These are phyloP conservation scores for Gracilaria domingensis DNA, from an alignment of 23 red algal genomes.

Conservation along the genomic window DNA sequence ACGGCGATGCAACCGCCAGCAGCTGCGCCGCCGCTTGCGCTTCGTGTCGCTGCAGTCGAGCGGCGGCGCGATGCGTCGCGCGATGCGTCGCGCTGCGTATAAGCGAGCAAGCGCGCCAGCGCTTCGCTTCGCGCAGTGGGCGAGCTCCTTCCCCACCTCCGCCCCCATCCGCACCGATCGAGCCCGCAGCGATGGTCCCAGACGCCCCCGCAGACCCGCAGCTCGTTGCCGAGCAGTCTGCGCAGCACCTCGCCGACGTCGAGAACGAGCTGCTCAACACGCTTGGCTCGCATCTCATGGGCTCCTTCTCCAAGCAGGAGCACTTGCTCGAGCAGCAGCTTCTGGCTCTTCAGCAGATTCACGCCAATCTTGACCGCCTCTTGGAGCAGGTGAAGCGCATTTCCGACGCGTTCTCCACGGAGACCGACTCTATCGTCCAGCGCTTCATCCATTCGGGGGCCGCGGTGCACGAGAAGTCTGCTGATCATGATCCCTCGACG, in stretches of 20 bases:
- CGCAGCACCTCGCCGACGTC: background rate
- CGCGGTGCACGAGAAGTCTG: background rate
- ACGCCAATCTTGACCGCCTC: background rate
- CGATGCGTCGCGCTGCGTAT: too few relatives aligned
- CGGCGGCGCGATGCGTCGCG: too few relatives aligned
- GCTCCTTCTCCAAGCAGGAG: background rate
- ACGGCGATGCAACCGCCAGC: background rate
- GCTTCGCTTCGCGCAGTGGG: background rate
- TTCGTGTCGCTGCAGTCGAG: background rate
- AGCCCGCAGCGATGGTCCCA: background rate
- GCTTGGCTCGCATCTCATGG: background rate
- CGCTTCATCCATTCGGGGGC: background rate
- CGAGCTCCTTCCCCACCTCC: background rate
- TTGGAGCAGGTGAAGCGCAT: background rate
- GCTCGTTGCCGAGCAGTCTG: background rate
- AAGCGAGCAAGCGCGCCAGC: background rate
- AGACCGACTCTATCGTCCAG: background rate
- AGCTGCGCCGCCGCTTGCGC: background rate
- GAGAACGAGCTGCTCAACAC: conserved; percentile 9
- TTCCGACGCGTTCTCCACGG: background rate
- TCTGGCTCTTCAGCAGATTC: background rate
- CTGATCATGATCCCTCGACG: background rate
- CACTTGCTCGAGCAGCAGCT: background rate
- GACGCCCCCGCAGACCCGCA: background rate
- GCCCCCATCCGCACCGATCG: background rate